Evolutionary conservation across 2,329 filamentous ascomycete genomes (phyloP).

Genomic region (Phialemoniopsis sp.): DNA sequence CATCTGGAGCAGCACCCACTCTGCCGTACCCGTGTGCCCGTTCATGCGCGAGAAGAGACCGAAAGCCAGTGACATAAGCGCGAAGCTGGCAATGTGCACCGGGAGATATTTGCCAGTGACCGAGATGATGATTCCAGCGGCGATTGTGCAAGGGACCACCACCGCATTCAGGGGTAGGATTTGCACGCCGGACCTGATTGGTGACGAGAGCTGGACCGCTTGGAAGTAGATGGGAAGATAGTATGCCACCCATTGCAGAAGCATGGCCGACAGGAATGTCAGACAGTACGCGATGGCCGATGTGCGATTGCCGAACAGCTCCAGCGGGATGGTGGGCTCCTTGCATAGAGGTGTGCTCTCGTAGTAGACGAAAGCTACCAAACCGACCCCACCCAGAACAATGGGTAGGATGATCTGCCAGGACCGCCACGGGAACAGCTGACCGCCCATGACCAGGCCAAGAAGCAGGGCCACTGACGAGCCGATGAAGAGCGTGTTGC

Average conservation of each 20-base stretch:
- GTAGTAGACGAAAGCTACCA: slow-evolving; percentile 25
- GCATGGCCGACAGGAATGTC: slow-evolving; percentile 24
- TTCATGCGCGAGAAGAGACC: slow-evolving; percentile 27
- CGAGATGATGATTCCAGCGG: slow-evolving; percentile 11
- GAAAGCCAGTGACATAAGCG: slow-evolving; percentile 16
- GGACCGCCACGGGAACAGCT: slow-evolving; percentile 34
- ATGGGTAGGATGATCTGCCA: slow-evolving; percentile 34
- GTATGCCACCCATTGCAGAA: slow-evolving; percentile 26
- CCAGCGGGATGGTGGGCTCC: slow-evolving; percentile 32
- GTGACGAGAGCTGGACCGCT: slow-evolving; percentile 24
- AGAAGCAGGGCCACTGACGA: slow-evolving; percentile 33
- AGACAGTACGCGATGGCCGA: slow-evolving; percentile 18
- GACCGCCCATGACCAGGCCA: slow-evolving; percentile 38
- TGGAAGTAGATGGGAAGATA: slow-evolving; percentile 41
- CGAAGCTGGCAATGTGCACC: slow-evolving; percentile 31
- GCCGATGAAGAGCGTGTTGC: slow-evolving; percentile 35
- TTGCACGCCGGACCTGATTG: slow-evolving; percentile 20
- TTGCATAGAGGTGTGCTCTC: slow-evolving; percentile 19
- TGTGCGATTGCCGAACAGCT: slow-evolving; percentile 39
- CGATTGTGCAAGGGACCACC: slow-evolving; percentile 13
- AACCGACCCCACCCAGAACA: slow-evolving; percentile 31
- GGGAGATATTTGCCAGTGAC: slow-evolving; percentile 25
- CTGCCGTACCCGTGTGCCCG: slow-evolving; percentile 13
- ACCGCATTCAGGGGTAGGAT: slow-evolving; percentile 18
- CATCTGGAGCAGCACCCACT: slow-evolving; percentile 27